A percentile compares a stretch with the other conserved stretches of the same genome.
Conservation (phyloP, 2,329 filamentous ascomycete genomes). For the Fusarium algeriense region DNA sequence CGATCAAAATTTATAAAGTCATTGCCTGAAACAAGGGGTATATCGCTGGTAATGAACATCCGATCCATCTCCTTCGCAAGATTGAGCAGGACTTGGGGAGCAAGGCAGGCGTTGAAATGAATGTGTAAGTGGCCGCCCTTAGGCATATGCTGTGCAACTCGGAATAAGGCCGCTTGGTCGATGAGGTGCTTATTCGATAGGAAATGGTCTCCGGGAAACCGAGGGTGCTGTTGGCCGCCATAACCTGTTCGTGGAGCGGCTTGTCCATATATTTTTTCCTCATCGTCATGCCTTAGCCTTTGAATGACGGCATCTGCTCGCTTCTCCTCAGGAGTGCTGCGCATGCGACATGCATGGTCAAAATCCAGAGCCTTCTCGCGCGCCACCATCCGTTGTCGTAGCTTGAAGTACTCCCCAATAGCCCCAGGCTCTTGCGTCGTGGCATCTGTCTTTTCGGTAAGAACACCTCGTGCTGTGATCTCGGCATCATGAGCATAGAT, state of each 20-base stretch:
- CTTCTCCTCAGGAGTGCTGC: constrained; percentile 52
- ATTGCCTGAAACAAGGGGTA: constrained; percentile 58
- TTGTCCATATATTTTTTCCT: constrained; percentile 51
- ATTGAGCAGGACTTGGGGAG: constrained; percentile 69
- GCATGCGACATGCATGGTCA: constrained; percentile 53
- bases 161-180: constrained; percentile 67
- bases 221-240: constrained; percentile 58
- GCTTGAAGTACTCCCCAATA: constrained; percentile 48
- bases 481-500: constrained; percentile 47
- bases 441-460: not conserved
- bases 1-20: constrained; percentile 60
- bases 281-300: constrained; percentile 53
- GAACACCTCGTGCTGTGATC: constrained; percentile 24
- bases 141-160: constrained; percentile 70
- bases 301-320: constrained; percentile 57
- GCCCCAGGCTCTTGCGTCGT: constrained; percentile 9
- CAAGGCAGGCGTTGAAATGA: constrained; percentile 81
- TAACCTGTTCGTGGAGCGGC: constrained; percentile 53
- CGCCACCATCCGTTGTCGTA: constrained; percentile 48
- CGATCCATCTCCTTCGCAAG: constrained; percentile 67
- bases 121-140: constrained; percentile 81
- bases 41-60: constrained; percentile 76
- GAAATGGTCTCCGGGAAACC: constrained; percentile 68
- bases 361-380: constrained; percentile 56
- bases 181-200: constrained; percentile 67